A percentile compares a stretch with the other conserved stretches of the same genome.
Conservation (phyloP, 1,284 basidiomycete genomes). For the Apiotrichum laibachii region DNA sequence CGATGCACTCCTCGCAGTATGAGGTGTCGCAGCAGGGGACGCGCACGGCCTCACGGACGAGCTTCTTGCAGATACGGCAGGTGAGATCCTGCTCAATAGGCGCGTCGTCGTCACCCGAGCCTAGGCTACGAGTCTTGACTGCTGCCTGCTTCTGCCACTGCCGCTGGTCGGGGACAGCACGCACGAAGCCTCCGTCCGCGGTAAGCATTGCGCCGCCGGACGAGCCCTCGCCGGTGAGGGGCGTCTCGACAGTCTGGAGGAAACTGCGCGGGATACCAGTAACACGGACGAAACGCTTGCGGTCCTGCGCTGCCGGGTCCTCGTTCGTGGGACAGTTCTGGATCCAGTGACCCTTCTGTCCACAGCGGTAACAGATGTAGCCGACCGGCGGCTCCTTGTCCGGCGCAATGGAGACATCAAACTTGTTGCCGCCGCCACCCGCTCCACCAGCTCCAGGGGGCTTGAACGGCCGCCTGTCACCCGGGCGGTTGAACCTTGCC, state of each 20-base stretch:
- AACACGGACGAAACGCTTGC: constrained; percentile 93
- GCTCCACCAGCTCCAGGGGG: constrained; percentile 50
- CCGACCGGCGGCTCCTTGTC: constrained; percentile 65
- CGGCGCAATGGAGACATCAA: constrained; percentile 54
- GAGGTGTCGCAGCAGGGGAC: constrained; percentile 83
- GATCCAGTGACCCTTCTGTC: constrained; percentile 99
- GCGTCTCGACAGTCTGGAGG: constrained; percentile 91
- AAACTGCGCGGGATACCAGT: constrained; percentile 98
- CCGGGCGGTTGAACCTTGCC: constrained; percentile 15
- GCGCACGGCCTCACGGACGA: constrained; percentile 83
- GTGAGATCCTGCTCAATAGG: constrained; percentile 72
- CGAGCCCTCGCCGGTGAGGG: constrained; percentile 63
- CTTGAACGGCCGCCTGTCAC: constrained; percentile 22
- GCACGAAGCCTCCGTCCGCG: constrained; percentile 91
- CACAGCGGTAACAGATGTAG: constrained; percentile 99
- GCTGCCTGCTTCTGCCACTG: constrained; percentile 86
- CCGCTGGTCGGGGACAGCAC: constrained; percentile 87
- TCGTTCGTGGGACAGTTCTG: constrained; percentile 98
- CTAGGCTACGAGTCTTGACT: constrained; percentile 70
- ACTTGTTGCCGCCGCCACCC: constrained; percentile 18
- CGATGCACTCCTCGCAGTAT: constrained; percentile 96
- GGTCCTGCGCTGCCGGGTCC: constrained; percentile 88
- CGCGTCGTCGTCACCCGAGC: constrained; percentile 66
- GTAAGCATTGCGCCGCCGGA: constrained; percentile 91
- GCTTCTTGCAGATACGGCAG: constrained; percentile 84